Percentiles rank a stretch among this genome's conserved stretches.
Evolutionary conservation across 1,284 basidiomycete species (phyloP).

Genomic region (Cerioporus squamosus): DNA sequence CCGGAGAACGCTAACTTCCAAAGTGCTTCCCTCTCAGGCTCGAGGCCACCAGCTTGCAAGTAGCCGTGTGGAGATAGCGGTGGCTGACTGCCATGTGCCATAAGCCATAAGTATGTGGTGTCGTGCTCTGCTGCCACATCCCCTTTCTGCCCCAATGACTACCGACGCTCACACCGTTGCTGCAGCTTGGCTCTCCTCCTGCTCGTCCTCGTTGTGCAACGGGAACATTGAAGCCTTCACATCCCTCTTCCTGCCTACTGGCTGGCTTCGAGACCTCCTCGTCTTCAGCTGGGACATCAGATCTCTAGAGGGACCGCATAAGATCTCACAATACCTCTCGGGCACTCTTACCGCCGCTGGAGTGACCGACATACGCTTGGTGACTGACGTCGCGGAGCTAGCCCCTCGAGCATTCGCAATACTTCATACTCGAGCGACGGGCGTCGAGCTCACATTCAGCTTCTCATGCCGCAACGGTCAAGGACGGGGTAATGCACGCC

Average conservation of each 20-base stretch:
- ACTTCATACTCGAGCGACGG: conserved; percentile 14
- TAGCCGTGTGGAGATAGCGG: too few relatives aligned
- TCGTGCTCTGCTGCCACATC: too few relatives aligned
- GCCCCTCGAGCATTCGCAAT: conserved; percentile 29
- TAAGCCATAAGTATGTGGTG: too few relatives aligned
- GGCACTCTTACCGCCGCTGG: conserved; percentile 30
- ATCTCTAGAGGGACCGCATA: conserved; percentile 49
- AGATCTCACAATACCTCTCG: conserved; percentile 47
- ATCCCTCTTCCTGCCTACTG: conserved; percentile 30
- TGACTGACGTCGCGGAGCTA: conserved; percentile 18
- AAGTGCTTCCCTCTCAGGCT: too few relatives aligned
- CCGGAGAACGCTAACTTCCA: too few relatives aligned
- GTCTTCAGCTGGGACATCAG: conserved; percentile 67
- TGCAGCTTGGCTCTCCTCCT: too few relatives aligned
- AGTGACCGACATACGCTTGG: conserved; percentile 36
- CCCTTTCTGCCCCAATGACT: too few relatives aligned
- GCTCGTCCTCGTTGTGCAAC: too few relatives aligned
- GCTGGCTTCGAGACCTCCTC: conserved; percentile 61
- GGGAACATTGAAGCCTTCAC: background rate
- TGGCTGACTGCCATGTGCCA: too few relatives aligned
- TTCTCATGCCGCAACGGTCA: conserved; percentile 42
- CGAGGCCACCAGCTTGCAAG: too few relatives aligned
- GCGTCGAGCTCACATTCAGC: conserved; percentile 36
- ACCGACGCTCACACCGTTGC: too few relatives aligned
- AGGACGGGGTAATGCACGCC: conserved; percentile 42